Base-by-base conservation (phyloP, 2,329 filamentous ascomycete species). In the Aspergillus neoniger region DNA sequence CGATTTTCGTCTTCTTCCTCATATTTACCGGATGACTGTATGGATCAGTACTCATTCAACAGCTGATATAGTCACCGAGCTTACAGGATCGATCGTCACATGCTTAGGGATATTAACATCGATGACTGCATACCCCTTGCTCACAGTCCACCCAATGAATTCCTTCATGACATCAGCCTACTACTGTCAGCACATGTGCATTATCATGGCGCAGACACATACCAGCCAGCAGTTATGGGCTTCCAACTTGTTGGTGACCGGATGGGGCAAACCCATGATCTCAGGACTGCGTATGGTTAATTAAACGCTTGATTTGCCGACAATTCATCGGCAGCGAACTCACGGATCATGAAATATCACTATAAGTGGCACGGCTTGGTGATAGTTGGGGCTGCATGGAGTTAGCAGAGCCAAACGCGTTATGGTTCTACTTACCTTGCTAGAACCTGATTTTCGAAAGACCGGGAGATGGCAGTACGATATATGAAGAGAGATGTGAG, bases 331-430 rank as follows among this genome's bases (percentile, higher is more conserved):
- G 30, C 15, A 48, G 21, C 6, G 17, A 14, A 82, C 89, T 82
- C 77, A 92, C 83, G 94, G 91, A 70, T 97, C 94, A 74, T 99
- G 95, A 58, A 99, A 89, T 51, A 98, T 89, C 10, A 99, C 80
- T 12, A 99, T 73, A 3, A 98, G 81, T 56, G 87, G 91, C 58
- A 84, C 85, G 17, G 85, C 83, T 38, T 84, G 78, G 59, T 86
- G 81, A 56, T 95, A 86, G 48, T 88, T 85, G 1, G 88, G 86
- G 41, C 85, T 88, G 63, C 21, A 21, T 47, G 15, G 7, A 14
- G 28, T 38, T 49, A 58, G 44, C 21, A n/a, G 38, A n/a, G 21
- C 23, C 54, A 10, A 15, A 28, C n/a, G 10, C 12, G 17, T 57
- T 12, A 41, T 23, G 4, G 2, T 30, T 36, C 7, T 6, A 64